Evolutionary conservation across 1,284 basidiomycete genomes (phyloP).

Genomic region (Coniferiporia weirii): DNA sequence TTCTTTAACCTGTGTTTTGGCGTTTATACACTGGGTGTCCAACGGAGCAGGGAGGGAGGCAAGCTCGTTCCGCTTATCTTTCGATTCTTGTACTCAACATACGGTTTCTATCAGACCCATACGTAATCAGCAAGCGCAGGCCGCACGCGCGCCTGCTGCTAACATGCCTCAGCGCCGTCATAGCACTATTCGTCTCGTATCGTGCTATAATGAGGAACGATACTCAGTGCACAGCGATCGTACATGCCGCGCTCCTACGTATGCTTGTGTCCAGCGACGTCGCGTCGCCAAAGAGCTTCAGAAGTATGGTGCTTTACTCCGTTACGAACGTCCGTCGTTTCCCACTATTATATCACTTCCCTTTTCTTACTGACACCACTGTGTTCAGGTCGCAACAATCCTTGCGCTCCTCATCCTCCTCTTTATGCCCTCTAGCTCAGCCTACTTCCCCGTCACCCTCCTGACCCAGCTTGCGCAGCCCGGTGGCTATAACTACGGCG

Average conservation of each 20-base stretch:
- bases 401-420: conserved; percentile 8
- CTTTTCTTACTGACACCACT: background rate
- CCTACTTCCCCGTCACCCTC: background rate
- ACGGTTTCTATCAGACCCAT: background rate
- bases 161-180: background rate
- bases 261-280: conserved; percentile 8
- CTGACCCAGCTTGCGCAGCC: background rate
- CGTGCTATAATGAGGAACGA: background rate
- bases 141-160: background rate
- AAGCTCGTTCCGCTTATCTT: background rate
- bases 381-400: conserved; percentile 6
- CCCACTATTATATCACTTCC: background rate
- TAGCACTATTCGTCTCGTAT: background rate
- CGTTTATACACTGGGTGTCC: conserved; percentile 3
- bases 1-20: background rate
- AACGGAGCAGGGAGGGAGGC: conserved; percentile 5
- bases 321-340: conserved; percentile 3
- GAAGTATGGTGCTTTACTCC: conserved; percentile 3
- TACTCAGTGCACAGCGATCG: background rate
- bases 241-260: conserved; percentile 12
- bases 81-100: background rate
- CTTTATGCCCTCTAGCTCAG: background rate
- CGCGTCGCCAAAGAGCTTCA: conserved; percentile 3
- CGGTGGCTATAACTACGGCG: background rate
- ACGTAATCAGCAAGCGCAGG: background rate